Evolutionary conservation across 495 filamentous ascomycete genomes (phyloP).

Genomic region (Pyrenula aspistea): DNA sequence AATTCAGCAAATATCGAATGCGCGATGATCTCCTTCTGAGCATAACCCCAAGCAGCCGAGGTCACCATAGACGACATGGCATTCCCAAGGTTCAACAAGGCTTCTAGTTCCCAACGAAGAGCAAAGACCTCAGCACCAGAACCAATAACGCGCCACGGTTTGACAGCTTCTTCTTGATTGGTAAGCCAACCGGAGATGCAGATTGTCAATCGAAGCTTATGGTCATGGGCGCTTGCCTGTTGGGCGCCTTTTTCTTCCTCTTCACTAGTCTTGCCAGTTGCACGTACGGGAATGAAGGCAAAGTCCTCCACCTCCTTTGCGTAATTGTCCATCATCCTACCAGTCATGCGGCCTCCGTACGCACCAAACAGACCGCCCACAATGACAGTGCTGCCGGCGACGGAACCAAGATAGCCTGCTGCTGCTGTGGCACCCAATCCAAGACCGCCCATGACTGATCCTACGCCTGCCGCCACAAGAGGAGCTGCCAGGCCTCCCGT

Average conservation of each 20-base stretch:
- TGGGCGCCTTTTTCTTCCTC: conserved; percentile 31
- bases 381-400: conserved; percentile 64
- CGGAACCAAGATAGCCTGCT: conserved; percentile 63
- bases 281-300: conserved; percentile 65
- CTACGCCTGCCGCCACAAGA: conserved; percentile 69
- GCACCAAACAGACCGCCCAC: conserved; percentile 83
- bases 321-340: conserved; percentile 79
- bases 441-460: conserved; percentile 67
- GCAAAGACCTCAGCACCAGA: conserved; percentile 65
- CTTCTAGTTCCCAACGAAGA: conserved; percentile 71
- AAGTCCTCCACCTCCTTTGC: conserved; percentile 82
- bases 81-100: conserved; percentile 64
- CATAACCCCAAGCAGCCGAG: conserved; percentile 63
- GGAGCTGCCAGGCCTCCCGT: conserved; percentile 76
- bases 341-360: conserved; percentile 74
- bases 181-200: conserved; percentile 75
- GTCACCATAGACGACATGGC: conserved; percentile 63
- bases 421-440: conserved; percentile 70
- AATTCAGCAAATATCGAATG: conserved; percentile 68
- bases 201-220: conserved; percentile 71
- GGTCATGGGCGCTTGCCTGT: conserved; percentile 27
- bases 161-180: conserved; percentile 52
- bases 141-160: conserved; percentile 67
- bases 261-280: conserved; percentile 22
- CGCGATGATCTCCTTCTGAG: conserved; percentile 64